Percentiles rank a stretch among this genome's conserved stretches.
These are phyloP conservation scores for Phycomyces nitens DNA, from an alignment of 192 early-diverging fungal species.

Conservation along the genomic window DNA sequence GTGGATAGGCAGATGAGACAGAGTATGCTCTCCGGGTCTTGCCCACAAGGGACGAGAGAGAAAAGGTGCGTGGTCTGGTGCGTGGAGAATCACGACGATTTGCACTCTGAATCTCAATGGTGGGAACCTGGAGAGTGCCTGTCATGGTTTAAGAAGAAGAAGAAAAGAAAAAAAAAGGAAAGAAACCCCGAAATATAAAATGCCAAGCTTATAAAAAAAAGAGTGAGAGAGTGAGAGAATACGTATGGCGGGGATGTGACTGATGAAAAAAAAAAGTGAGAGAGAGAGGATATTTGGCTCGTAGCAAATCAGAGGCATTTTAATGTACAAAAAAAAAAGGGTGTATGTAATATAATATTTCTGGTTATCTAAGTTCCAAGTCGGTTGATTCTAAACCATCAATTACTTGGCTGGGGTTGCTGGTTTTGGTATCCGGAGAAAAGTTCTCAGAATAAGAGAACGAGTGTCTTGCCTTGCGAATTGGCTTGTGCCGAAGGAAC, in stretches of 20 bases:
- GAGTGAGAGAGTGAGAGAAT: not conserved
- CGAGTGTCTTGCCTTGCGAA: conserved; percentile 34
- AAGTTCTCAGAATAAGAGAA: conserved; percentile 87
- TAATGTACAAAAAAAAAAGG: too few species aligned
- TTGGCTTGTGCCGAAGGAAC: conserved; percentile 53
- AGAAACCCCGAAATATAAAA: not conserved
- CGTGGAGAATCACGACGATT: not conserved
- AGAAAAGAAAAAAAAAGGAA: not conserved
- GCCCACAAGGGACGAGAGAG: conserved; percentile 11
- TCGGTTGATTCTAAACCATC: conserved; percentile 31
- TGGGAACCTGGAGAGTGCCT: not conserved
- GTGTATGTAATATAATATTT: not conserved
- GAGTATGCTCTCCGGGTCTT: conserved; percentile 32
- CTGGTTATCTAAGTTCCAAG: conserved; percentile 25
- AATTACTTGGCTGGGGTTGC: conserved; percentile 22
- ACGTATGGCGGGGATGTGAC: too few species aligned
- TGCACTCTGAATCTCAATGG: not conserved
- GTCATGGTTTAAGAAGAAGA: not conserved
- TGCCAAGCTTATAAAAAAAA: not conserved
- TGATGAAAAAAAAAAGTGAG: not conserved
- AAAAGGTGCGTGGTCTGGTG: conserved; percentile 19
- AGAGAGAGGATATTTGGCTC: not conserved
- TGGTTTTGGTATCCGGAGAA: conserved; percentile 30
- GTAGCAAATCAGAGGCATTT: too few species aligned
- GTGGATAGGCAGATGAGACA: conserved; percentile 32